Evolutionary conservation across 2,329 filamentous ascomycete species (phyloP), one percentile per base, ranked within the genome.

Genomic region (Scolecobasidium constrictum): DNA sequence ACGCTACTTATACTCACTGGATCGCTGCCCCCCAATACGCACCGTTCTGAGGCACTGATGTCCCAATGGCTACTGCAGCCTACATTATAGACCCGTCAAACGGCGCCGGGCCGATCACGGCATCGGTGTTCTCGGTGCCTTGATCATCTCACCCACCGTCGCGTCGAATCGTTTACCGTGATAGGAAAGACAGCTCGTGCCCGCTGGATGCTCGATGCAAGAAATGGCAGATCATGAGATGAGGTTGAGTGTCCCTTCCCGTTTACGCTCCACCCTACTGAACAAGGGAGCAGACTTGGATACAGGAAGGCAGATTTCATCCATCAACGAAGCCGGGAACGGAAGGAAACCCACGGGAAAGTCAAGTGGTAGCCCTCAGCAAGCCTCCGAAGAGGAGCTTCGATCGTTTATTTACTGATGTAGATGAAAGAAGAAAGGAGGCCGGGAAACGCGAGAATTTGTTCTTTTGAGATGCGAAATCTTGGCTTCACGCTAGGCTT

Each of bases 241-340:
- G 26, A 31, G n/a, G 26, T n/a, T 7, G 9, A 31, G 9, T 31
- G 26, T 31, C 26, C 26, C 26, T 7, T 31, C n/a, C 26, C 26
- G 26, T 31, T 31, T 31, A 31, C 26, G 26, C 26, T 31, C n/a
- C 26, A 9, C 26, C 26, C 26, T 31, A 31, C 26, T 9, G 9
- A 7, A 31, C 26, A 31, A 7, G n/a, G 26, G 26, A 31, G 26
- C 9, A 31, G 26, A 9, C 26, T 9, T 31, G 26, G 26, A 31
- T 31, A 31, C n/a, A 9, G 43, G 54, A 59, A 58, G 58, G 53
- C 48, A 54, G 58, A 49, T 47, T 43, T 57, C 46, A 17, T 42
- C n/a, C n/a, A n/a, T 63, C 58, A 60, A 61, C 59, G 59, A 57
- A 59, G 60, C 60, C 60, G 60, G 60, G 60, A 63, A 63, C 60